Percentiles rank a stretch among this genome's conserved stretches.
Conservation (phyloP, 2,329 filamentous ascomycete genomes). For the Corinectria fuckeliana region DNA sequence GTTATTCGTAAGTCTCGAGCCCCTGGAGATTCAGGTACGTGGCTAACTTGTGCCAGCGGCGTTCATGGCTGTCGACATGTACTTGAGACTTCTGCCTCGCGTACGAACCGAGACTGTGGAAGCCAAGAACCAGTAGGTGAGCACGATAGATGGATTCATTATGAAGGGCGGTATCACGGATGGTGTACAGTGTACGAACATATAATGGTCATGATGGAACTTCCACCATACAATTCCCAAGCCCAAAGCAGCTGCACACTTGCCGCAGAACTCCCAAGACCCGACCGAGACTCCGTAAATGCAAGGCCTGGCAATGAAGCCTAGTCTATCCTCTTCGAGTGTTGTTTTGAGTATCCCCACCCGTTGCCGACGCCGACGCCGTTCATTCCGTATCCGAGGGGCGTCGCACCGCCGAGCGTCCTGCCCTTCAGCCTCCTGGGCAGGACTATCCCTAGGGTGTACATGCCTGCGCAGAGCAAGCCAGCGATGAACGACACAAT, state of each 20-base stretch:
- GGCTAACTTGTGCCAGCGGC: constrained; percentile 47
- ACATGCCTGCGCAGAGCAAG: constrained; percentile 59
- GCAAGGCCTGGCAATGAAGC: constrained; percentile 14
- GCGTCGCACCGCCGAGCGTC: constrained; percentile 62
- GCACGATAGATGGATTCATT: not conserved
- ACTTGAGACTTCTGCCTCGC: constrained; percentile 54
- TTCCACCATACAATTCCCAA: constrained; percentile 18
- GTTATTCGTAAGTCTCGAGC: constrained; percentile 55
- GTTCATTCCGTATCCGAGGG: constrained; percentile 61
- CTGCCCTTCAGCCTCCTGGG: constrained; percentile 59
- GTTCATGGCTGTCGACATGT: constrained; percentile 62
- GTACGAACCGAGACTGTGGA: constrained; percentile 41
- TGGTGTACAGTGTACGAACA: constrained; percentile 20
- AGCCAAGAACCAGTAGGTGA: constrained; percentile 47
- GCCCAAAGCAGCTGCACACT: constrained; percentile 19
- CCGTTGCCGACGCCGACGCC: constrained; percentile 62
- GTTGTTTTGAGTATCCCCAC: constrained; percentile 55
- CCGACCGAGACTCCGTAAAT: constrained; percentile 33
- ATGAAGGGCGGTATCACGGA: not conserved
- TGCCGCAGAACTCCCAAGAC: constrained; percentile 22
- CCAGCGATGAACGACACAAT: constrained; percentile 66
- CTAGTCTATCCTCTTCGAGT: constrained; percentile 60
- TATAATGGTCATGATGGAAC: constrained; percentile 4
- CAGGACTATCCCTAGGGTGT: constrained; percentile 66
- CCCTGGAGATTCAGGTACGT: not conserved